Evolutionary conservation across 1,284 basidiomycete species (phyloP), one percentile per base, ranked within the genome.

Genomic region (Ceratobasidium theobromae): DNA sequence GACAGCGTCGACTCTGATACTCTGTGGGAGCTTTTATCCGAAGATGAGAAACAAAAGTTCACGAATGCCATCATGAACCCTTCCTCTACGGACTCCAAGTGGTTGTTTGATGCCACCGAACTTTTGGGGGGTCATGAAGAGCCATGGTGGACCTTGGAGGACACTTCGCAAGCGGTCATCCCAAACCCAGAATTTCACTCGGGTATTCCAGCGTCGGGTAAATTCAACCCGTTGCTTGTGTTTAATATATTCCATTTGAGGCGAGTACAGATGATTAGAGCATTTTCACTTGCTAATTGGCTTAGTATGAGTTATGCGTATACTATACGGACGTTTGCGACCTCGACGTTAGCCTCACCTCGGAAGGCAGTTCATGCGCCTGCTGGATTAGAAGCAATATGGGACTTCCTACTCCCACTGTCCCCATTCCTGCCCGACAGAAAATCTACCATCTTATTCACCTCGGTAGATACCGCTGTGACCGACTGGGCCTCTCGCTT

Each of bases 221-320:
- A 58, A 46, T 23, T 74, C 77, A 2, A 53, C 1, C 78, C 80
- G 18, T 77, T 81, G 1, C 75, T 91, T 16, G 71, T 86, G 6
- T 89, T 86, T 70, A 91, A 91, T 67, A 76, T 87, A 32, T 81
- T 79, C 45, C 82, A 84, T 1, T 74, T 89, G n/a, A 79, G 82
- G 89, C 90, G 73, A 65, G 87, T 78, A 49, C 14, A 3, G 14
- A 33, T 27, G 5, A 25, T 21, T 28, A 3, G 6, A 54, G 25
- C 18, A 23, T 25, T 5, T 18, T 35, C 12, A 18, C 16, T 58
- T 11, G 30, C 38, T 28, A 12, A 60, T 14, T 16, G 28, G 18
- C 14, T 30, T 64, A 90, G 88, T 65, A 77, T 89, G 53, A 81
- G 84, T 12, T 91, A 91, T 71, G 78, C 83, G 1, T 89, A 85